phyloP scores from a whole-genome alignment of 352 stramenopile species.

The Phytophthora podocarpi region DNA sequence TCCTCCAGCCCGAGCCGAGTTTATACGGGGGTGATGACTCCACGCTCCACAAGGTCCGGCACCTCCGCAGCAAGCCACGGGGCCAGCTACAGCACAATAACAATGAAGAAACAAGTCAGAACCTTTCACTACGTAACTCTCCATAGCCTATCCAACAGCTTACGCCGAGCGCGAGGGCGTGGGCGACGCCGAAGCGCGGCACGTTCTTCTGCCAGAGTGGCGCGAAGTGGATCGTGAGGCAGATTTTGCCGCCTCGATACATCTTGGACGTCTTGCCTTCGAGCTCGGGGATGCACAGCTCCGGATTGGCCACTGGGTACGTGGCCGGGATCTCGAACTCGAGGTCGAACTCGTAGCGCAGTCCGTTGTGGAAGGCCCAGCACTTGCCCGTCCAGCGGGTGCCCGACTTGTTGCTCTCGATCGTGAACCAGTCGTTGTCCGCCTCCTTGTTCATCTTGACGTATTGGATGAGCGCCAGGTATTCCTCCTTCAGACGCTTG shows the following conservation, averaged over 20 bases:
- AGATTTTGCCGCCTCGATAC: constrained; percentile 91
- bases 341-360: constrained; percentile 88
- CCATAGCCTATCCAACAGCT: constrained; percentile 1
- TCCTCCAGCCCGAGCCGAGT: neutral
- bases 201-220: constrained; percentile 91
- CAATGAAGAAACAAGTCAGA: constrained; percentile 6
- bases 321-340: constrained; percentile 87
- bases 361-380: constrained; percentile 87
- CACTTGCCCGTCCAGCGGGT: constrained; percentile 89
- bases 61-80: constrained; percentile 90
- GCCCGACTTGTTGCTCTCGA: constrained; percentile 84
- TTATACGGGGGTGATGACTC: constrained; percentile 76
- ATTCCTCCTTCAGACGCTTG: constrained; percentile 88
- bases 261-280: constrained; percentile 92
- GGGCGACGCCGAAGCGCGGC: constrained; percentile 85
- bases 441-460: constrained; percentile 91
- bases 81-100: constrained; percentile 54
- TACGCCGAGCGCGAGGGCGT: constrained; percentile 85
- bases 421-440: constrained; percentile 92
- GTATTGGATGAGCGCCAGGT: constrained; percentile 88
- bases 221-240: constrained; percentile 88
- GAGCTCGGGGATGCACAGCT: constrained; percentile 87
- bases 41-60: constrained; percentile 82
- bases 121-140: neutral
- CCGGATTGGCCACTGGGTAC: constrained; percentile 82